Base-by-base conservation (phyloP, 257 asterid genomes). In the Capsicum chinense region DNA sequence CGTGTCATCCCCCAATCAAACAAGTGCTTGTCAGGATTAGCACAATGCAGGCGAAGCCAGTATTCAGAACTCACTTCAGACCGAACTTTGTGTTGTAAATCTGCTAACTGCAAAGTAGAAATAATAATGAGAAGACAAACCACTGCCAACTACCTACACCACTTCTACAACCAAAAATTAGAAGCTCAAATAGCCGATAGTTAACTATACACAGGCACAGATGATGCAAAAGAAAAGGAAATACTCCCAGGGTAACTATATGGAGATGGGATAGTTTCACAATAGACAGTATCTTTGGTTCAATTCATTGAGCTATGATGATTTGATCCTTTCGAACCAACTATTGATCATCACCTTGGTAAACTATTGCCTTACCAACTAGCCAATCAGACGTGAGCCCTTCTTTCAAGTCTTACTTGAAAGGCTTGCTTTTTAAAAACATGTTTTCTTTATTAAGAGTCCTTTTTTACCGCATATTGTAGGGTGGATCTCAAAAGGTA, bases 1-100 rank as follows among this genome's bases (percentile, higher is more conserved):
- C 97, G 92, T 95, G 88, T 93, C 99, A 95, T 97, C 80, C 99
- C 99, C 99, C 98, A 97, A 89, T 95, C 99, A 86, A 97, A 97
- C 83, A 97, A 90, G 87, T 95, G 99, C 88, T 91, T 93, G 68
- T 93, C 99, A 47, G 98, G 97, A 88, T 89, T 88, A 69, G 94
- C 87, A 70, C 99, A 97, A 81, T 90, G 93, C 89, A 90, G 90
- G 44, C 97, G 98, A 86, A 97, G 98, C 99, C 97, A 97, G 86
- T 97, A 93, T 84, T 97, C 99, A 52, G 95, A 89, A 88, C 92
- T 92, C 88, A 97, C 98, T 89, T 97, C 97, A 81, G 95, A 89
- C 80, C 98, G 92, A 73, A 95, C 97, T 88, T 93, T 93, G 64
- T 83, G 85, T 88, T 97, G 99, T 84, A 97, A 90, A 85, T 92